Evolutionary conservation across 139 green algal species (phyloP).

Genomic region (Tetraselmis chui): DNA sequence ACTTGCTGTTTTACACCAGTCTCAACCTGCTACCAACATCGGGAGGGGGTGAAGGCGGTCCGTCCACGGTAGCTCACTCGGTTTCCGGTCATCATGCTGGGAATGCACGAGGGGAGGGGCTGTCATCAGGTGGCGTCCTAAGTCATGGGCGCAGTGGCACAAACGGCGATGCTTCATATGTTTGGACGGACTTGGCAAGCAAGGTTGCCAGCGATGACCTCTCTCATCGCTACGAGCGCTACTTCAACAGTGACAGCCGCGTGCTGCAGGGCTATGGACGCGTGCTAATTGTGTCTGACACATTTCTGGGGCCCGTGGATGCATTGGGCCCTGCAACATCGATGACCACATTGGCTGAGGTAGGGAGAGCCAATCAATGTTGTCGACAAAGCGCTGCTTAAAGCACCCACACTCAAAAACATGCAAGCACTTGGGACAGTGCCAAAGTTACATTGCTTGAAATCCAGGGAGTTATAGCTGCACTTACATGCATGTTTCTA

Average conservation of each 20-base stretch:
- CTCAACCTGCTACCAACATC: background rate
- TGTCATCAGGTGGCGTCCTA: background rate
- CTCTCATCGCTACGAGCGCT: background rate
- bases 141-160: background rate
- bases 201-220: background rate
- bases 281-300: background rate
- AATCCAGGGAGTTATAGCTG: no score
- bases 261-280: background rate
- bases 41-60: background rate
- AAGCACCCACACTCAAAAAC: no score
- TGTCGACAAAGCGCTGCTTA: no score
- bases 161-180: background rate
- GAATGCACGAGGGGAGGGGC: no score
- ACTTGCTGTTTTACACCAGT: background rate
- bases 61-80: no score
- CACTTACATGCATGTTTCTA: no score
- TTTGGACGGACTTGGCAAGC: background rate
- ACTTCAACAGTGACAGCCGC: slow-evolving; percentile 1
- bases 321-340: background rate
- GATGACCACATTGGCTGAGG: slow-evolving; percentile 5
- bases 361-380: no score
- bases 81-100: no score
- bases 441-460: no score
- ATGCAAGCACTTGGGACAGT: no score
- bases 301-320: background rate